Evolutionary conservation across 495 filamentous ascomycete genomes (phyloP), one percentile per base, ranked within the genome.

Genomic region (Hypoxylon lienhwacheense): DNA sequence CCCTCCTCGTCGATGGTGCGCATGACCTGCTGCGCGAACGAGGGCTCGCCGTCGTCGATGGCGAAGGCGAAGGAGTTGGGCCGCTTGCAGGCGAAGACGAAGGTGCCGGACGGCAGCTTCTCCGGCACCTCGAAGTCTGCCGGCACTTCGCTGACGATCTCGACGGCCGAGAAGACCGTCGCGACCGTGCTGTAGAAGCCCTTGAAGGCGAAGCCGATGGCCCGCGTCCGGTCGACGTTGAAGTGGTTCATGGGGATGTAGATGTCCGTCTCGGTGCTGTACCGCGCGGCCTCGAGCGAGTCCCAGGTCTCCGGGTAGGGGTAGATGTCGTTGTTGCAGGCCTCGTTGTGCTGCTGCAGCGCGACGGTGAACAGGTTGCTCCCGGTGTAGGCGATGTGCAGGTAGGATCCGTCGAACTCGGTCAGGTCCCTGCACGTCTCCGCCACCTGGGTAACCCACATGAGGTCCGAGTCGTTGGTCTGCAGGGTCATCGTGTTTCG

Each of bases 171-270:
- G 33, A 91, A 63, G 20, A 69, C 60, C 3, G 81, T 83, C 2
- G 79, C 40, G 7, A 77, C 73, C 0, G 66, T 50, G 4, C 74
- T 77, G 66, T 82, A 88, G 69, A 90, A 90, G 1, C 84, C 86
- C 58, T 83, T 79, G 32, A 91, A 74, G 1, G 82, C 82, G 41
- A 91, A 73, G 3, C 86, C 86, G 31, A 89, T 76, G 15, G 77
- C 63, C 3, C 81, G 76, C 26, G 68, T 70, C 1, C 80, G 77
- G 63, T 88, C 73, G 53, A 90, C 76, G 52, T 76, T 70, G 72
- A 91, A 91, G 66, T 91, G 88, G 21, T 72, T 73, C n/a, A 91
- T 65, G 0, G 88, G 88, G 37, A 90, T 81, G 66, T 87, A 90
- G 59, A 90, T 83, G 58, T 89, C 83, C 12, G 56, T 69, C 24